Evolutionary conservation across 2,329 filamentous ascomycete genomes (phyloP).

Genomic region (Beauveria scarabaeidicola): DNA sequence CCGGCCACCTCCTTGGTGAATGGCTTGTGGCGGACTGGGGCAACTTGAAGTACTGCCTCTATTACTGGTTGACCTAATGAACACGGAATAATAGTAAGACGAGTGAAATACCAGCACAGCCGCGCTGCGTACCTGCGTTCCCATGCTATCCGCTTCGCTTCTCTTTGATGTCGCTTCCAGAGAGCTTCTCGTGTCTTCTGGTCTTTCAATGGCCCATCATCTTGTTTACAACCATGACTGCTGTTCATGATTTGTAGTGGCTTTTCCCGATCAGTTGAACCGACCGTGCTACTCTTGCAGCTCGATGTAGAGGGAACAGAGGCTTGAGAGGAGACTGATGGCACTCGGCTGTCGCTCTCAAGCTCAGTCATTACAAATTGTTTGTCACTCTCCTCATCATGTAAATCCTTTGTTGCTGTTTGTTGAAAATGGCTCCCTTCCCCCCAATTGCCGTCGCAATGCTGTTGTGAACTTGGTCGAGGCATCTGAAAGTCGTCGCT

Average conservation of each 20-base stretch:
- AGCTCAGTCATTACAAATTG: neutral
- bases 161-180: neutral
- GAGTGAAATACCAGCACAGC: neutral
- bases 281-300: neutral
- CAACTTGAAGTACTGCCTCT: neutral
- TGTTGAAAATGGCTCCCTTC: neutral
- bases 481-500: conserved; percentile 9
- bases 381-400: no score
- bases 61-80: neutral
- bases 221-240: neutral
- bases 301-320: conserved; percentile 2
- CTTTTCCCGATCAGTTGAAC: neutral
- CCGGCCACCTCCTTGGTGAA: conserved; percentile 15
- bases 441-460: neutral
- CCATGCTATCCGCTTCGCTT: neutral
- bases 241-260: neutral
- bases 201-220: no score
- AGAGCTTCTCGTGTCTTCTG: neutral
- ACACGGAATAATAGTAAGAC: neutral
- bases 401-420: neutral
- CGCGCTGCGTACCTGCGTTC: conserved; percentile 3
- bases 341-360: conserved; percentile 5
- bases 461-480: neutral
- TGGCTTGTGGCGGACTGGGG: conserved; percentile 10
- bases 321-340: neutral